Evolutionary conservation across 208 protist genomes (phyloP), one percentile per base, ranked within the genome.

Genomic region (Crithidia mellificae): DNA sequence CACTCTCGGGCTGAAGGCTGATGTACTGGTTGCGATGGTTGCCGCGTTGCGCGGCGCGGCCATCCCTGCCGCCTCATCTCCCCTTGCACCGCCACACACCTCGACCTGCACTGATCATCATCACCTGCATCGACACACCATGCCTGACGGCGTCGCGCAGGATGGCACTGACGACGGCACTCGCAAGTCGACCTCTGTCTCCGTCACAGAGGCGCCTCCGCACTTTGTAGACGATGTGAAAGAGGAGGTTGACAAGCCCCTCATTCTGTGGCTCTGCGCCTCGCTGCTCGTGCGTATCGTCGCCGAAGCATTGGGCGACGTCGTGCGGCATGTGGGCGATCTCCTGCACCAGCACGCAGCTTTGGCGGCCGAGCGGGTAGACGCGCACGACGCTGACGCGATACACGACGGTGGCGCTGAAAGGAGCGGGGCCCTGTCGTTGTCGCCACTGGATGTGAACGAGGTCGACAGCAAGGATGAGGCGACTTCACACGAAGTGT

Each of bases 251-350:
- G 72, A 77, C 50, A 74, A 71, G 19, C 81, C 82, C 17, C 78
- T 87, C 43, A 62, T 91, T 29, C 47, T 87, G 50, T 95, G 90
- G 90, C 76, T 88, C 25, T 84, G 75, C 56, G 81, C 75, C 4
- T 74, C 84, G n/a, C 52, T 92, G 51, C 66, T 92, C 22, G 85
- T 87, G n/a, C 87, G 91, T 36, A 63, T 91, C 30, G 77, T 78
- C 12, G 88, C 86, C 6, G 87, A 96, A 68, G 72, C 78, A 0
- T 71, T 96, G 20, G 91, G 91, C 27, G 86, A 93, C 57, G 76
- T 96, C 4, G 68, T 96, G 34, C 66, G 73, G 12, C 77, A 91
- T 71, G 84, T 93, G 19, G 80, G 81, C 24, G 47, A 74, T n/a
- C 85, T 77, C 11, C 74, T 96, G 39, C 74, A 81, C 50, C 74